Percentiles rank a stretch among this genome's conserved stretches.
These are phyloP conservation scores for Meredithiella fracta DNA, from an alignment of 2,329 filamentous ascomycete genomes.

Conservation along the genomic window DNA sequence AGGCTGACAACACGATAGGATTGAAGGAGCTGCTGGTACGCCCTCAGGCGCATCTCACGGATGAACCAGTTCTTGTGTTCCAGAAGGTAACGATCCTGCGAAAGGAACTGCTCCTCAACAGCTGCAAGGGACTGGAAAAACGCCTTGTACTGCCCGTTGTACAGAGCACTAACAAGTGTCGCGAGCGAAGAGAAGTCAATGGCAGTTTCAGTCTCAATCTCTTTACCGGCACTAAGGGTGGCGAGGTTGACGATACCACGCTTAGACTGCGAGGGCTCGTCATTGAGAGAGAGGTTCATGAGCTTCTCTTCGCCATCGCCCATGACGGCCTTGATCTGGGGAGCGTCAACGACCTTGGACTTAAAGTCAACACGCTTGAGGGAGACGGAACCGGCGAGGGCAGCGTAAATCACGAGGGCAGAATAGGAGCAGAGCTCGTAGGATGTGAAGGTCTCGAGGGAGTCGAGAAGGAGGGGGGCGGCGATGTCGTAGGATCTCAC, in stretches of 20 bases:
- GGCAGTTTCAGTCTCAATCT: slow-evolving; percentile 55
- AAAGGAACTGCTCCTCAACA: slow-evolving; percentile 88
- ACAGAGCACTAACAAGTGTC: slow-evolving; percentile 76
- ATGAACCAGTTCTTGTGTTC: slow-evolving; percentile 97
- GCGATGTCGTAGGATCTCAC: slow-evolving; percentile 79
- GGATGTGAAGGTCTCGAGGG: slow-evolving; percentile 92
- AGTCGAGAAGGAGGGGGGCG: slow-evolving; percentile 87
- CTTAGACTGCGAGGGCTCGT: slow-evolving; percentile 45
- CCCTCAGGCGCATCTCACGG: slow-evolving; percentile 90
- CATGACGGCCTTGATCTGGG: slow-evolving; percentile 93
- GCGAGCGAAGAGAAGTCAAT: slow-evolving; percentile 83
- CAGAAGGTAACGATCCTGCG: slow-evolving; percentile 82
- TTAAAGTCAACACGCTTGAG: slow-evolving; percentile 98
- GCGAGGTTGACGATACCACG: slow-evolving; percentile 72
- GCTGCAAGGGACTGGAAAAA: slow-evolving; percentile 83
- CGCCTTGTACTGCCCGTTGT: slow-evolving; percentile 81
- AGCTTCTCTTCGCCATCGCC: slow-evolving; percentile 80
- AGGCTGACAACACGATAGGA: slow-evolving; percentile 95
- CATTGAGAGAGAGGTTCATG: slow-evolving; percentile 59
- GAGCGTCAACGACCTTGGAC: slow-evolving; percentile 93
- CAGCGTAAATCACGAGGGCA: slow-evolving; percentile 83
- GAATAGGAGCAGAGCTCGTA: slow-evolving; percentile 98
- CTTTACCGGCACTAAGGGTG: slow-evolving; percentile 53
- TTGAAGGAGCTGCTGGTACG: slow-evolving; percentile 92
- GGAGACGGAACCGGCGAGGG: slow-evolving; percentile 83